These are phyloP conservation scores for Salix exigua DNA, from an alignment of 345 rosid genomes.

Conservation along the genomic window DNA sequence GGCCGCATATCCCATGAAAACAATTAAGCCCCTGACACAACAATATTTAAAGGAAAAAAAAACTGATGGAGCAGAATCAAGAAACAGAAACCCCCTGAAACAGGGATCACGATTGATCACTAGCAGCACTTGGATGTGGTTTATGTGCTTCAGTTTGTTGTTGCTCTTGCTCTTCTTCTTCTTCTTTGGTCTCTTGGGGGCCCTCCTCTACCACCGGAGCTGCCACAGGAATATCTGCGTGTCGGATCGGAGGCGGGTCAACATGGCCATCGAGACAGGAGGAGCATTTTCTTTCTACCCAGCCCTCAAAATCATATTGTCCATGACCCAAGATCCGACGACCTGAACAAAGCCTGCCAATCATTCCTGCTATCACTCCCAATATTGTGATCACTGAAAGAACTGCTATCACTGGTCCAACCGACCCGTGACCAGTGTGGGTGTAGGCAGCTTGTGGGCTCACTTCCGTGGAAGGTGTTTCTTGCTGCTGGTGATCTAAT, in stretches of 20 bases:
- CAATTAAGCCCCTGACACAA: background rate
- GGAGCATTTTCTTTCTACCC: constrained; percentile 67
- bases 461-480: constrained; percentile 28
- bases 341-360: constrained; percentile 64
- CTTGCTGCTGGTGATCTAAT: constrained; percentile 32
- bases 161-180: constrained; percentile 13
- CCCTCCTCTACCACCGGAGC: constrained; percentile 20
- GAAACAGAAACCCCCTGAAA: background rate
- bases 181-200: constrained; percentile 27
- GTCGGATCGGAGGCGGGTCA: constrained; percentile 33
- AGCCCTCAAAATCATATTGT: constrained; percentile 57
- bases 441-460: constrained; percentile 35
- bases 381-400: constrained; percentile 53
- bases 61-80: background rate
- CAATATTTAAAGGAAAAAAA: background rate
- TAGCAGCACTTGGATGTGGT: constrained; percentile 14
- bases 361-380: constrained; percentile 59
- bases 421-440: constrained; percentile 44
- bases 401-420: constrained; percentile 63
- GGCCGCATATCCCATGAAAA: background rate
- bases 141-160: constrained; percentile 4
- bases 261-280: constrained; percentile 54
- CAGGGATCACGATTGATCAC: constrained; percentile 18
- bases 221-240: constrained; percentile 20
- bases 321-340: constrained; percentile 47